Conservation (phyloP, 164 flowering plant genomes). For the Santalum album region DNA sequence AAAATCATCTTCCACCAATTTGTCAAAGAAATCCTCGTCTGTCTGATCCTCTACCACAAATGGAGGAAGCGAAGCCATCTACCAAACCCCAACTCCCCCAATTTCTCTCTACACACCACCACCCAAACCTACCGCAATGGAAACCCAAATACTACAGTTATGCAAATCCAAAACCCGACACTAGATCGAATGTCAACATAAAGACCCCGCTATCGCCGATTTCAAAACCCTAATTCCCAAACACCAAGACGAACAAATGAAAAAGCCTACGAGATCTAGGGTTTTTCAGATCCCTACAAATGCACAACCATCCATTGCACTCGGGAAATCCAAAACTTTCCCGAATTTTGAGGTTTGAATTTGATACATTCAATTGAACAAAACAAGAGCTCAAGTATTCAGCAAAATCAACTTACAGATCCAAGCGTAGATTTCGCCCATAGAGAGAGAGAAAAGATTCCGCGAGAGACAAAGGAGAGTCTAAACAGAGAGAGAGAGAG, state of each 20-base stretch:
- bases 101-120: slow-evolving; percentile 1
- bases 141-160: background rate
- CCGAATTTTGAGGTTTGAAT: background rate
- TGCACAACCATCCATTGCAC: background rate
- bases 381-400: background rate
- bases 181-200: background rate
- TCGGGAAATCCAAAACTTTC: background rate
- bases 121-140: slow-evolving; percentile 1
- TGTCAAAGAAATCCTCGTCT: slow-evolving; percentile 79
- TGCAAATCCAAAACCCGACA: too few species aligned
- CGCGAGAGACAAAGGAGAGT: too few species aligned
- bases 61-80: slow-evolving; percentile 58
- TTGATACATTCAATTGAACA: background rate
- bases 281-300: background rate
- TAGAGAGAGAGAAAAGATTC: background rate
- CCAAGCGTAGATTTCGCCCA: background rate
- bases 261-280: background rate
- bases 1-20: slow-evolving; percentile 53
- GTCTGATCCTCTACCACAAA: slow-evolving; percentile 67
- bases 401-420: background rate
- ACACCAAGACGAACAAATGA: background rate
- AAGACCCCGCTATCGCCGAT: too few species aligned
- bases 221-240: background rate
- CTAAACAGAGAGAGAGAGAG: background rate
- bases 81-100: slow-evolving; percentile 13